Base-by-base conservation (phyloP, 805 yeast genomes). In the Schizosaccharomyces japonicus region DNA sequence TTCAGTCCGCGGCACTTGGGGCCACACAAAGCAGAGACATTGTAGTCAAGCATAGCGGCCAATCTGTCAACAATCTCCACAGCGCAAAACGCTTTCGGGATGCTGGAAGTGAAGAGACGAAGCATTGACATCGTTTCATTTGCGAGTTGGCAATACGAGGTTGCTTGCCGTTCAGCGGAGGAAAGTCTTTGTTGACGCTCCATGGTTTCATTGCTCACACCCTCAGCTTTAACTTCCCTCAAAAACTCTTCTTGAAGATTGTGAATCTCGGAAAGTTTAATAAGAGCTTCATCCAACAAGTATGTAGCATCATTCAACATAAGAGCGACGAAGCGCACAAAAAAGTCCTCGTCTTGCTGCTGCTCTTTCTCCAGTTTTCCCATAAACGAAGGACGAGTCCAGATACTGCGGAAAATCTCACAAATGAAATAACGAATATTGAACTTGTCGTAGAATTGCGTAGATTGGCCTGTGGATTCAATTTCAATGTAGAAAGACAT, bases 381-480 rank as follows among this genome's bases (percentile, higher is more conserved):
- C 50, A 78, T 72, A 62, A 81, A 87, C 28, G 65, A 58, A 21
- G 76, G 77, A 54, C 73, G 73, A 50, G 75, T 71, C 92, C 95
- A 90, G 48, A 90, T 65, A 54, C 76, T 76, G 59, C 83, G 87
- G 55, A 90, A 64, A 30, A 90, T 78, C 44, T 72, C 72, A 0
- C 95, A 79, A 27, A 90, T 81, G 58, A 82, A 78, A 61, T 76
- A 87, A 60, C 98, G 72, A 40, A 82, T 73, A 60, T 83, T 85
- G 65, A 90, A 90, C 63, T 90, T 90, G 61, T 90, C 99, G 60
- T 87, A 87, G 58, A 87, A 90, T 62, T 90, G 96, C 0, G 92
- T 76, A 5, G 87, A 77, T 1, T 95, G 79, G 7, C 98, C 98
- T 0, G 98, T 90, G 57, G 81, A 84, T 60, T 90, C 99, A 47